Conservation (phyloP, 2,329 filamentous ascomycete species). For the Phaeoacremonium minimum region DNA sequence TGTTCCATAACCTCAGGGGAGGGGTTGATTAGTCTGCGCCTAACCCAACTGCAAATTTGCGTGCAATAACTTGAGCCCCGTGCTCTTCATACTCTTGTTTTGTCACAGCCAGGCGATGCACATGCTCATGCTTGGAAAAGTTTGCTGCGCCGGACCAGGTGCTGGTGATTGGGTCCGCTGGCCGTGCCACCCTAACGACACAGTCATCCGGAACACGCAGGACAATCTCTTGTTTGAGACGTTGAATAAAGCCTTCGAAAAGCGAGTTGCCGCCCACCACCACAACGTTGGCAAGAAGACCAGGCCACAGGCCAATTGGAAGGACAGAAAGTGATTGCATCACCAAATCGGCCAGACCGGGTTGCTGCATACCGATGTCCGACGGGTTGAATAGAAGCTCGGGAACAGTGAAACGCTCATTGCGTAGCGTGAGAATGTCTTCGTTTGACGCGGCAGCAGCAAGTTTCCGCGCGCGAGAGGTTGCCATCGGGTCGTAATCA, state of each 20-base stretch:
- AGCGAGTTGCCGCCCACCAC: conserved; percentile 83
- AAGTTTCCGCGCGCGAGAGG: conserved; percentile 46
- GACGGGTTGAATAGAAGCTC: conserved; percentile 84
- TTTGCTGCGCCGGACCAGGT: conserved; percentile 84
- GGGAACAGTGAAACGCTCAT: conserved; percentile 87
- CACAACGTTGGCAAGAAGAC: conserved; percentile 79
- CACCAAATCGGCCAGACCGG: conserved; percentile 78
- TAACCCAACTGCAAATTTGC: conserved; percentile 55
- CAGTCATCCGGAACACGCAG: conserved; percentile 72
- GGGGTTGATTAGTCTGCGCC: conserved; percentile 12
- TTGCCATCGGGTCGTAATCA: conserved; percentile 66
- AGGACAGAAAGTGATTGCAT: conserved; percentile 71
- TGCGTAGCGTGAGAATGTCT: conserved; percentile 80
- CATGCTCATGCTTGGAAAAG: conserved; percentile 64
- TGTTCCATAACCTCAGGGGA: background rate
- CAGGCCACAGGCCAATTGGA: conserved; percentile 79
- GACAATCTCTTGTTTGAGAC: conserved; percentile 72
- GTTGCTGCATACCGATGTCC: conserved; percentile 80
- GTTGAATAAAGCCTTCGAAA: conserved; percentile 75
- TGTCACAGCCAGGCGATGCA: conserved; percentile 70
- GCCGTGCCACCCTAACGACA: conserved; percentile 66
- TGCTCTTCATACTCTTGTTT: conserved; percentile 88
- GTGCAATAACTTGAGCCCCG: conserved; percentile 69
- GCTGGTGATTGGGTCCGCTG: conserved; percentile 69
- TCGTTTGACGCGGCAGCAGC: conserved; percentile 51